These are phyloP conservation scores for Craspedostauros australis DNA, from an alignment of 108 stramenopile species.

Conservation along the genomic window DNA sequence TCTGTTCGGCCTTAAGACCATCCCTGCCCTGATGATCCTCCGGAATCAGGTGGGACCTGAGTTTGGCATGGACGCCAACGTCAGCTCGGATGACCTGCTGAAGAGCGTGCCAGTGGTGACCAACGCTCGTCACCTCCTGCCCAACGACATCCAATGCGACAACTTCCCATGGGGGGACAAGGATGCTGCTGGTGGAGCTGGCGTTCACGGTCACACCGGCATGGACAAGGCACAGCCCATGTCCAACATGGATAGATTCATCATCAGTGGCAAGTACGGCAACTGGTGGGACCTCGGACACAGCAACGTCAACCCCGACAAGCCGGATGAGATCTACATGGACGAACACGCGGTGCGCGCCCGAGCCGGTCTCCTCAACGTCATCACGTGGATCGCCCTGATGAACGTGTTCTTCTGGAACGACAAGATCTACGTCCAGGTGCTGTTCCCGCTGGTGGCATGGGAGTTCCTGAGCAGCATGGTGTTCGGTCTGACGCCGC, in stretches of 20 bases:
- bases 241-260: slow-evolving; percentile 23
- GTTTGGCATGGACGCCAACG: slow-evolving; percentile 11
- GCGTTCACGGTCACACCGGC: too few species aligned
- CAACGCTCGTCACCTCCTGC: slow-evolving; percentile 31
- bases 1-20: slow-evolving; percentile 34
- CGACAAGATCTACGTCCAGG: slow-evolving; percentile 12
- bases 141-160: slow-evolving; percentile 17
- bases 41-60: slow-evolving; percentile 23
- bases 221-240: not conserved
- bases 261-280: slow-evolving; percentile 40
- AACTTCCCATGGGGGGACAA: slow-evolving; percentile 26
- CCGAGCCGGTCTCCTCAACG: slow-evolving; percentile 42
- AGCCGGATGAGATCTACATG: slow-evolving; percentile 47
- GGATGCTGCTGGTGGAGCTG: slow-evolving; percentile 4
- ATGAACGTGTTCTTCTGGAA: slow-evolving; percentile 45
- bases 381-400: slow-evolving; percentile 47
- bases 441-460: slow-evolving; percentile 30
- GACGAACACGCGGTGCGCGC: slow-evolving; percentile 54
- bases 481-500: slow-evolving; percentile 41
- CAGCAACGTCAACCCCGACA: slow-evolving; percentile 16
- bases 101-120: not conserved
- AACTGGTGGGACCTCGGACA: slow-evolving; percentile 53
- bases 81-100: too few species aligned
- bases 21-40: slow-evolving; percentile 40
- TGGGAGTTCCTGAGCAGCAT: slow-evolving; percentile 33